Evolutionary conservation across 257 asterid genomes (phyloP).

Genomic region (Paraleonurus japonicus): DNA sequence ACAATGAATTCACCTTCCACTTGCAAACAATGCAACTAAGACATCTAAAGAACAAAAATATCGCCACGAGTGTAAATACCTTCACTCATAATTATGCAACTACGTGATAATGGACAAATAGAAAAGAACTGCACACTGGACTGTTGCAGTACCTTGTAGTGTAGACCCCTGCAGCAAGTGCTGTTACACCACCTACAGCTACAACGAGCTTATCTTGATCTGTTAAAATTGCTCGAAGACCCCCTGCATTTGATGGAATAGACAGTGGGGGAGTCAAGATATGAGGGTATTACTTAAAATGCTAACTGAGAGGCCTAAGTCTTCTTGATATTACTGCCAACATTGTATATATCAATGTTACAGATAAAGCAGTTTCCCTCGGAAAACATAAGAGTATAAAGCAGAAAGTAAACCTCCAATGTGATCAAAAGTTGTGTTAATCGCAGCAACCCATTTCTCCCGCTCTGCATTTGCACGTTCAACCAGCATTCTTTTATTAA

Average conservation of each 20-base stretch:
- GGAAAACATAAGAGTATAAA: not conserved
- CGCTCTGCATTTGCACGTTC: constrained; percentile 94
- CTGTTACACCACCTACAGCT: constrained; percentile 93
- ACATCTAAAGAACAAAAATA: not conserved
- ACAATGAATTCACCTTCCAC: not conserved
- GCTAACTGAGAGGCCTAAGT: not conserved
- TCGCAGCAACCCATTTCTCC: constrained; percentile 95
- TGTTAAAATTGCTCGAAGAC: constrained; percentile 78
- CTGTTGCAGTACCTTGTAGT: constrained; percentile 73
- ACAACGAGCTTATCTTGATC: constrained; percentile 94
- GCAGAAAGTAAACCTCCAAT: constrained; percentile 71
- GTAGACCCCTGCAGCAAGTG: constrained; percentile 97
- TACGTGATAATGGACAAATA: not conserved
- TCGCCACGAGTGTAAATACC: not conserved
- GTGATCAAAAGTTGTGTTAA: constrained; percentile 89
- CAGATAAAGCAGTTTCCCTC: not conserved
- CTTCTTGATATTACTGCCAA: not conserved
- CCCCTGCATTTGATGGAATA: constrained; percentile 57
- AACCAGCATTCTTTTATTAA: constrained; percentile 69
- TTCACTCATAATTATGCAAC: not conserved
- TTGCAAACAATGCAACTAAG: not conserved
- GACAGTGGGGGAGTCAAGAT: constrained; percentile 14
- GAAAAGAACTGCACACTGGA: constrained; percentile 12
- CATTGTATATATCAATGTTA: not conserved
- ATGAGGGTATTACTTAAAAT: not conserved